Conservation (phyloP, 2,329 filamentous ascomycete genomes). For the Incumbomyces lentus region DNA sequence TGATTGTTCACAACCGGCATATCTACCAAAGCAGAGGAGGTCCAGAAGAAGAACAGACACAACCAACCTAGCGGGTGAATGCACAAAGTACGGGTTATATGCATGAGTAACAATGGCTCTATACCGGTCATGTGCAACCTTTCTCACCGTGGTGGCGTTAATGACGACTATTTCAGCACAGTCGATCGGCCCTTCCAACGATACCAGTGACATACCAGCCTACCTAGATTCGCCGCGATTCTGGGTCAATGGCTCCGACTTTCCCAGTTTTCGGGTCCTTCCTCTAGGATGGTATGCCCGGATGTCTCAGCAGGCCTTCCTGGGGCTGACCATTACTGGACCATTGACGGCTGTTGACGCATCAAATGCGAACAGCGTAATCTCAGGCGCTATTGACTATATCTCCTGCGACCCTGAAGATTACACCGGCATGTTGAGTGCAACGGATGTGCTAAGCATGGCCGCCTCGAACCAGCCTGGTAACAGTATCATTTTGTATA, state of each 20-base stretch:
- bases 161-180: conserved; percentile 10
- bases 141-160: conserved; percentile 6
- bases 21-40: too few species aligned
- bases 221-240: conserved; percentile 15
- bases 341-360: conserved; percentile 16
- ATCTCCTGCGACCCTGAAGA: conserved; percentile 32
- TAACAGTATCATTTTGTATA: conserved; percentile 32
- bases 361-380: conserved; percentile 14
- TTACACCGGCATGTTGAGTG: conserved; percentile 31
- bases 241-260: conserved; percentile 17
- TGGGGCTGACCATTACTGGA: conserved; percentile 10
- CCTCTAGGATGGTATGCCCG: conserved; percentile 15
- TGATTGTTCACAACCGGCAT: too few species aligned
- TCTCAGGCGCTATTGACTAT: conserved; percentile 25
- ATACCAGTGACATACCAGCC: conserved; percentile 15
- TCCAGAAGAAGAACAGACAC: too few species aligned
- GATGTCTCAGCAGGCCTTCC: conserved; percentile 14
- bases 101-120: background rate
- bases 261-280: conserved; percentile 12
- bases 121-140: background rate
- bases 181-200: conserved; percentile 16
- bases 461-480: conserved; percentile 25
- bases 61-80: too few species aligned
- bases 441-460: conserved; percentile 26
- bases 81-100: too few species aligned